Percentiles rank a stretch among this genome's conserved stretches.
phyloP scores from a whole-genome alignment of 768 basidiomycete species.

The Leccinellum rugosiceps region DNA sequence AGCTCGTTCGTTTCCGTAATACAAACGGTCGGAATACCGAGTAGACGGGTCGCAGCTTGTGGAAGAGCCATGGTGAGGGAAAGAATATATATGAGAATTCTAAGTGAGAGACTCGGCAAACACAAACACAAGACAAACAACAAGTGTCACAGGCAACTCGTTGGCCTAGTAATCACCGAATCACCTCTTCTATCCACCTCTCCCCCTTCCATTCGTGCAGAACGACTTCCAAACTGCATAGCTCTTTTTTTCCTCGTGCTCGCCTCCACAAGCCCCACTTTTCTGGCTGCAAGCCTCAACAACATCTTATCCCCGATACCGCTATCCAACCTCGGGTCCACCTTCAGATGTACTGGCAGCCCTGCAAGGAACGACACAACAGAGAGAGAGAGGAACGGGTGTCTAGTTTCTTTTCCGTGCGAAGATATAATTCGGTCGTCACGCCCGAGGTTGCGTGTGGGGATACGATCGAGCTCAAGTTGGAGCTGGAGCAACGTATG shows the following conservation, averaged over 20 bases:
- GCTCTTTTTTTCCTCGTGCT: constrained; percentile 83
- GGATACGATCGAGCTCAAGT: constrained; percentile 83
- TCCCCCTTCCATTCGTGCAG: constrained; percentile 74
- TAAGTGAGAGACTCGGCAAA: constrained; percentile 16
- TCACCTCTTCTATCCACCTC: constrained; percentile 53
- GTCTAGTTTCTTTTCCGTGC: constrained; percentile 88
- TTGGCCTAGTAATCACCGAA: constrained; percentile 21
- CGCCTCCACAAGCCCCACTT: constrained; percentile 74
- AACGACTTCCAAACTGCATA: constrained; percentile 95
- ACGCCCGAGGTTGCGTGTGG: constrained; percentile 84
- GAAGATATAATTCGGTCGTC: constrained; percentile 93
- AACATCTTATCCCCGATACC: constrained; percentile 90
- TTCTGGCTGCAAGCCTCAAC: constrained; percentile 64
- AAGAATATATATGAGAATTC: background rate
- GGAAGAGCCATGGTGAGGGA: constrained; percentile 46
- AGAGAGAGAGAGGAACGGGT: constrained; percentile 83
- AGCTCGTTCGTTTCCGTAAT: constrained; percentile 4
- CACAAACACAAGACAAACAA: constrained; percentile 22
- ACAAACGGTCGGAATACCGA: constrained; percentile 37
- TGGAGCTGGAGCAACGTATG: constrained; percentile 58
- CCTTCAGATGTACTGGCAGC: constrained; percentile 78
- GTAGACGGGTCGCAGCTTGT: constrained; percentile 45
- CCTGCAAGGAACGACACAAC: constrained; percentile 74
- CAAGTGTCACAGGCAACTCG: background rate
- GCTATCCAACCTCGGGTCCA: constrained; percentile 69